These are phyloP conservation scores for Myxozyma sirexii DNA, from an alignment of 805 yeast genomes.

Conservation along the genomic window DNA sequence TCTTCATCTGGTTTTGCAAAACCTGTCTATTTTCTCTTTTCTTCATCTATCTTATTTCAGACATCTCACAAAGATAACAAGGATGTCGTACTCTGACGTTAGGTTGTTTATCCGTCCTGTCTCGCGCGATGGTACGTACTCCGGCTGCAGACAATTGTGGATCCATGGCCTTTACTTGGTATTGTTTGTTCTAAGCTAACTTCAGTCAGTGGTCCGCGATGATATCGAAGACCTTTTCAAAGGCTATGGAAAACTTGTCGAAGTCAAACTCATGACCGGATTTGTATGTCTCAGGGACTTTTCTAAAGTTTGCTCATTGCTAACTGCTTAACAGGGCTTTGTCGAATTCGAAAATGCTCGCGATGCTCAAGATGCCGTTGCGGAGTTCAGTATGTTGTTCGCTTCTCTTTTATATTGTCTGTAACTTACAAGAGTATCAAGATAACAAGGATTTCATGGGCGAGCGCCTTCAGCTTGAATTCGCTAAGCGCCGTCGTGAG, in stretches of 20 bases:
- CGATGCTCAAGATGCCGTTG: conserved; percentile 40
- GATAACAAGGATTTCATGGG: conserved; percentile 44
- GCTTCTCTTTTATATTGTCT: background rate
- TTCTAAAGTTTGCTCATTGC: background rate
- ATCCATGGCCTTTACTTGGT: background rate
- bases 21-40: too few relatives aligned
- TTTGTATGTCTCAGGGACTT: conserved; percentile 32
- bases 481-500: conserved; percentile 42
- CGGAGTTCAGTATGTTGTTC: conserved; percentile 31
- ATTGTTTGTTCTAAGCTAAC: background rate
- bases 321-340: conserved; percentile 36
- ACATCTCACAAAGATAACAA: background rate
- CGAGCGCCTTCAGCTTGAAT: conserved; percentile 41
- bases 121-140: conserved; percentile 31
- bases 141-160: too few relatives aligned
- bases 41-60: background rate
- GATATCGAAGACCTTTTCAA: conserved; percentile 55
- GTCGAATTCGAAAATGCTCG: conserved; percentile 40
- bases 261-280: conserved; percentile 56
- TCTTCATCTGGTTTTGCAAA: too few relatives aligned
- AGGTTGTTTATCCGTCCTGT: conserved; percentile 33
- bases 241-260: conserved; percentile 55
- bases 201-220: conserved; percentile 25
- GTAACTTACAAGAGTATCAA: background rate
- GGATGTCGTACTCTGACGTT: conserved; percentile 33